Base-by-base conservation (phyloP, 352 stramenopile species). In the Globisporangium echinulatum region DNA sequence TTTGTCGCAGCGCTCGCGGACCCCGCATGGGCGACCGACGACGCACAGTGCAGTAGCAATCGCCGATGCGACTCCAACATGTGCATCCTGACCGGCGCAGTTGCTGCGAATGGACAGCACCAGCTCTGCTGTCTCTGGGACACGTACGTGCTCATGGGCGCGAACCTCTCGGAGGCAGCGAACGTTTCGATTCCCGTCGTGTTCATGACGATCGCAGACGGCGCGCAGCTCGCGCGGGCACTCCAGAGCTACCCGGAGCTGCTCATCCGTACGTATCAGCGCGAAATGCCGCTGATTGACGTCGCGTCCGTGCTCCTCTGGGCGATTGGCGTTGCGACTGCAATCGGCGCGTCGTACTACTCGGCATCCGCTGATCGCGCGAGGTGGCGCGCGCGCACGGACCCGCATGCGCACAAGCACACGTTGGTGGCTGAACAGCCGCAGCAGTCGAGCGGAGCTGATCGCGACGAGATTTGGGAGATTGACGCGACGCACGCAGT, bases 101-200 rank as follows among this genome's bases (percentile, higher is more conserved):
- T 72, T 0, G 62, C 66, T 33, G 39, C 63, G 3, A 17, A 63
- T 0, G 62, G 56, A 7, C 61, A 61, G 15, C 68, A 85, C 53
- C 77, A 92, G 51, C 59, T 90, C 1, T 92, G 83, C 69, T 93
- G 79, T 60, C 70, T 91, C 60, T 90, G 79, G 79, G 81, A 93
- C 61, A 93, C 80, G 36, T 72, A 82, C 46, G 65, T 93, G 48
- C 74, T 90, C 63, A 90, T 93, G 79, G 83, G 83, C 37, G 75
- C 67, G 19, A 90, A 90, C 59, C 62, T 55, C 33, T 77, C 76
- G 7, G 15, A 67, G 7, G 55, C 70, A 42, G 56, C 59, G 1
- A 82, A 83, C 36, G 42, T 89, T 15, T 59, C 58, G 8, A 74
- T 93, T 38, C 83, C 79, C 3, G 79, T 90, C 25, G 77, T 89